A percentile compares a stretch with the other conserved stretches of the same genome.
Conservation (phyloP, 495 filamentous ascomycete species). For the Cairneyella variabilis region DNA sequence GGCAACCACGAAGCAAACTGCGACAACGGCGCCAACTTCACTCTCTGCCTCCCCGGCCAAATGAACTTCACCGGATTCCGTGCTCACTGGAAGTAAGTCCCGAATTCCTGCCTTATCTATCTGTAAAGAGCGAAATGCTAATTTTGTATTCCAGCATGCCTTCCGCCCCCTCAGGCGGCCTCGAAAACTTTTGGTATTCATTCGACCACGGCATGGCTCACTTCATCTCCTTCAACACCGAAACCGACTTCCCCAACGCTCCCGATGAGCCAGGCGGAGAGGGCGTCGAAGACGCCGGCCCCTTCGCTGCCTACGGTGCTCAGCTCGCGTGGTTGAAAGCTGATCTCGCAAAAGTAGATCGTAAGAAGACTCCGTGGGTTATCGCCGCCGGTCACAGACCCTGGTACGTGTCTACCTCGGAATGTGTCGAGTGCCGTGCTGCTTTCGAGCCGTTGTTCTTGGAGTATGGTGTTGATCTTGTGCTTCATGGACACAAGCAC, state of each 20-base stretch:
- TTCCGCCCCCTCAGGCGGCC: slow-evolving; percentile 32
- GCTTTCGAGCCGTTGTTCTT: slow-evolving; percentile 47
- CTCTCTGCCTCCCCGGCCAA: slow-evolving; percentile 48
- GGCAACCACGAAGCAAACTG: slow-evolving; percentile 56
- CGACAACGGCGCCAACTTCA: slow-evolving; percentile 23
- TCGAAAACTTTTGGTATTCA: slow-evolving; percentile 55
- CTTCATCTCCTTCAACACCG: slow-evolving; percentile 46
- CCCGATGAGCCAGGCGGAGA: slow-evolving; percentile 32
- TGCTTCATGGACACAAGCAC: slow-evolving; percentile 47
- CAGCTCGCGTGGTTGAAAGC: slow-evolving; percentile 42
- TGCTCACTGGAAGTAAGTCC: slow-evolving; percentile 28
- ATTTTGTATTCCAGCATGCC: slow-evolving; percentile 50
- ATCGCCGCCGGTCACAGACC: slow-evolving; percentile 46
- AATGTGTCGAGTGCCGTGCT: slow-evolving; percentile 39
- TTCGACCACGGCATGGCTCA: slow-evolving; percentile 54
- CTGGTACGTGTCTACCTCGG: slow-evolving; percentile 36
- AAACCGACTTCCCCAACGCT: slow-evolving; percentile 47
- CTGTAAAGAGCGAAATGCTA: no score
- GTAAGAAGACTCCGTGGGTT: slow-evolving; percentile 49
- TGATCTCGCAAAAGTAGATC: slow-evolving; percentile 48
- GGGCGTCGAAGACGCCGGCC: slow-evolving; percentile 45
- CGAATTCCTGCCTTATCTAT: slow-evolving; percentile 18
- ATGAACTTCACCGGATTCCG: slow-evolving; percentile 51
- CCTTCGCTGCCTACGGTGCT: slow-evolving; percentile 40
- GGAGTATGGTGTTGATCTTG: slow-evolving; percentile 49